Percentiles rank a stretch among this genome's conserved stretches.
Conservation (phyloP, 176 grass and related monocot genomes). For the Leersia perrieri region DNA sequence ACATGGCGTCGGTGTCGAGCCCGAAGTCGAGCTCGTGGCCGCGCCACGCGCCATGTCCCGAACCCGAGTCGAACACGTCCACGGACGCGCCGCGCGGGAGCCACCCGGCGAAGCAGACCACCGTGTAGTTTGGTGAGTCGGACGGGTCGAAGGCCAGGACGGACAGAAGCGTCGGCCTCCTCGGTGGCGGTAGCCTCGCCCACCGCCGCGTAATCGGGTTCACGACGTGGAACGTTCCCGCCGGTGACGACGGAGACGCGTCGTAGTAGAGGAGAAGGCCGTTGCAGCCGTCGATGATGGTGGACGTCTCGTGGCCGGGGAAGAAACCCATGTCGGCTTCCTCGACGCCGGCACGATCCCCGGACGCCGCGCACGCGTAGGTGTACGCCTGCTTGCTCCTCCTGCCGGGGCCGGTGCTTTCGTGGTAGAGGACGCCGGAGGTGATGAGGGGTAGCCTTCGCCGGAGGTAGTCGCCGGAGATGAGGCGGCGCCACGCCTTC, state of each 20-base stretch:
- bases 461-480: conserved; percentile 69
- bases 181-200: conserved; percentile 42
- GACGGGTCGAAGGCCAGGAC: conserved; percentile 73
- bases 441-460: conserved; percentile 58
- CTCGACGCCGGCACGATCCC: conserved; percentile 1
- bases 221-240: conserved; percentile 77
- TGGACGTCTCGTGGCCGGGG: conserved; percentile 53
- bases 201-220: conserved; percentile 66
- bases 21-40: conserved; percentile 57
- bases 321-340: conserved; percentile 69
- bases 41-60: conserved; percentile 41
- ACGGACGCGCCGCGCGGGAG: conserved; percentile 48
- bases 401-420: not conserved
- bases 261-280: conserved; percentile 79
- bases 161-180: conserved; percentile 52
- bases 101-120: conserved; percentile 68
- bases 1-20: conserved; percentile 67
- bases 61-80: conserved; percentile 74
- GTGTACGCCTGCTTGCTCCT: conserved; percentile 43
- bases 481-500: conserved; percentile 56
- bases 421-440: conserved; percentile 64
- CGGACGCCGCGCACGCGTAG: conserved; percentile 47
- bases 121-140: conserved; percentile 51
- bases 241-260: not conserved
- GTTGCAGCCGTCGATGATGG: conserved; percentile 84